These are phyloP conservation scores for Mycena amicta DNA, from an alignment of 768 basidiomycete genomes.

Conservation along the genomic window DNA sequence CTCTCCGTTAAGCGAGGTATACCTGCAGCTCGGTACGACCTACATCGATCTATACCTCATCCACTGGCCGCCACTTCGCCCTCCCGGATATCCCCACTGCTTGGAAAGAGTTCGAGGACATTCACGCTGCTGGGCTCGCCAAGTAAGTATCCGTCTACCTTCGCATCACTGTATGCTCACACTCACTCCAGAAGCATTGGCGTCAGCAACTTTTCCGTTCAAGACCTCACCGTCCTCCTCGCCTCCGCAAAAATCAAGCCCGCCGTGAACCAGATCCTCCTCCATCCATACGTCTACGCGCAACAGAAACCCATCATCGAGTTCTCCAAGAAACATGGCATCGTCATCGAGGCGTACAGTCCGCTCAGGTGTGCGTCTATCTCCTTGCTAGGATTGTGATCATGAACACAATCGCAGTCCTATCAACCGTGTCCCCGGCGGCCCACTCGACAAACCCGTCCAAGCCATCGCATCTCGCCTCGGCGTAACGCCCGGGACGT, in stretches of 20 bases:
- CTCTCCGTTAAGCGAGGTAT: not conserved
- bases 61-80: constrained; percentile 56
- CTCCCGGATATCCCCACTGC: constrained; percentile 59
- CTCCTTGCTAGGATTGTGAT: not conserved
- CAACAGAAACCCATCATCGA: constrained; percentile 57
- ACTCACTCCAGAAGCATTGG: constrained; percentile 59
- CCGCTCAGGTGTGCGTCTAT: constrained; percentile 52
- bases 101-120: constrained; percentile 66
- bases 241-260: constrained; percentile 64
- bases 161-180: not conserved
- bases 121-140: constrained; percentile 57
- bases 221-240: constrained; percentile 56
- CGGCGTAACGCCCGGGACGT: constrained; percentile 61
- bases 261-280: constrained; percentile 70
- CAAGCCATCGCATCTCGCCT: constrained; percentile 53
- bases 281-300: constrained; percentile 72
- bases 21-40: constrained; percentile 55
- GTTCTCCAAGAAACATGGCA: constrained; percentile 56
- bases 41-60: constrained; percentile 77
- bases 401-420: constrained; percentile 43
- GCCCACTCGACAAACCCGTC: constrained; percentile 65
- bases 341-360: constrained; percentile 75
- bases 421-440: constrained; percentile 59
- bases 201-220: constrained; percentile 66
- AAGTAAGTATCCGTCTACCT: constrained; percentile 42